Evolutionary conservation across 352 stramenopile species (phyloP).

Genomic region (Blastocystis sp.): DNA sequence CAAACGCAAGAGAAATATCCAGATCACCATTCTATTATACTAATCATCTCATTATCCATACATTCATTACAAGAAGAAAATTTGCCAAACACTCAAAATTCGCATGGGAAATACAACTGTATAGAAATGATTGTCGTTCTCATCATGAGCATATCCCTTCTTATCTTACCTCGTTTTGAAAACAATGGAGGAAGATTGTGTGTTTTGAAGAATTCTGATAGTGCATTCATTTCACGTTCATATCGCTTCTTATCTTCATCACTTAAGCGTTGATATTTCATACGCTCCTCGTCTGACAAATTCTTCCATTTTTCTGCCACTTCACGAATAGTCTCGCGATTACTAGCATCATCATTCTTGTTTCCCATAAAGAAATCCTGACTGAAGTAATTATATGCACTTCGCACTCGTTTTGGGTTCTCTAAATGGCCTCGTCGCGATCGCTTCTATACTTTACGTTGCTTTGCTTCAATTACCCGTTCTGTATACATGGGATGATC

Average conservation of each 20-base stretch:
- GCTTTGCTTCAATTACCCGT: neutral
- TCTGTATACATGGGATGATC: neutral
- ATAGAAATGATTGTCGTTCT: slow-evolving; percentile 30
- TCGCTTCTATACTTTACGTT: neutral
- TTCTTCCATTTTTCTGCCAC: slow-evolving; percentile 16
- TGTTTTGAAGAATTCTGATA: neutral
- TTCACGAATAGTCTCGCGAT: slow-evolving; percentile 5
- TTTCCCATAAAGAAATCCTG: slow-evolving; percentile 27
- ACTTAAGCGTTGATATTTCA: neutral
- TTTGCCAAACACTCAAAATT: neutral
- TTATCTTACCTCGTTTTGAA: slow-evolving; percentile 8
- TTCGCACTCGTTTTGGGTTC: slow-evolving; percentile 35
- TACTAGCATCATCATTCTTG: neutral
- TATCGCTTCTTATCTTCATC: slow-evolving; percentile 13
- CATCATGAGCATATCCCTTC: neutral
- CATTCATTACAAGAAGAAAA: slow-evolving; percentile 21
- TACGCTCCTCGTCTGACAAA: slow-evolving; percentile 7
- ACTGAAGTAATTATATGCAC: slow-evolving; percentile 49
- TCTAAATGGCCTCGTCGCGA: neutral
- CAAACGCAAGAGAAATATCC: slow-evolving; percentile 26
- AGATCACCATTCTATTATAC: neutral
- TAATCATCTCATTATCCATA: neutral
- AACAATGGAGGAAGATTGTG: neutral
- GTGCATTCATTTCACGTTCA: neutral
- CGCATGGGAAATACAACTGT: neutral